Evolutionary conservation across 495 filamentous ascomycete genomes (phyloP).

Genomic region (Neurospora cerealis): DNA sequence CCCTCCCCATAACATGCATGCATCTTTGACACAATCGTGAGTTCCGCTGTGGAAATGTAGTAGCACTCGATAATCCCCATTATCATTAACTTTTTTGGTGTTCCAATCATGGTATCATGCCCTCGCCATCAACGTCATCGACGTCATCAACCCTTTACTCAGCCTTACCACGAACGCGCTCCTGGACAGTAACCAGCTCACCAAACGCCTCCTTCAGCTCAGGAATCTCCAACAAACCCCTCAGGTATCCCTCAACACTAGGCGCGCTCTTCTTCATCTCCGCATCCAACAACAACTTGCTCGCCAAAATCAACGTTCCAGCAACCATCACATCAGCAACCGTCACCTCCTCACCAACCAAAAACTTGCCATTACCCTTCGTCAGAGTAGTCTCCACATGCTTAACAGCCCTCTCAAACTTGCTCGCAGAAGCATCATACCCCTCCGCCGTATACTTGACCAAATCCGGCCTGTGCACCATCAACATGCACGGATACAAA

Average conservation of each 20-base stretch:
- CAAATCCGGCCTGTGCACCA: conserved; percentile 14
- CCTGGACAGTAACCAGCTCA: conserved; percentile 35
- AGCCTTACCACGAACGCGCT: conserved; percentile 4
- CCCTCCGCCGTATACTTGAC: conserved; percentile 28
- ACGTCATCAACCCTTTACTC: background rate
- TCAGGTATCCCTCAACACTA: conserved; percentile 32
- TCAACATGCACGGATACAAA: conserved; percentile 16
- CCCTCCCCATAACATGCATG: background rate
- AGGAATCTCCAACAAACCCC: conserved; percentile 30
- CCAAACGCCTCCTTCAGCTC: conserved; percentile 43
- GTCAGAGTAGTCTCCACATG: conserved; percentile 33
- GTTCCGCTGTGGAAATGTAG: background rate
- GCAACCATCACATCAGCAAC: conserved; percentile 46
- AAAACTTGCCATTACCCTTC: conserved; percentile 30
- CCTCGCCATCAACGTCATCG: background rate
- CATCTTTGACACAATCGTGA: background rate
- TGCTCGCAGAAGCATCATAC: conserved; percentile 22
- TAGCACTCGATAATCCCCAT: background rate
- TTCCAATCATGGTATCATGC: background rate
- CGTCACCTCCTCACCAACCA: conserved; percentile 40
- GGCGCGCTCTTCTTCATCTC: conserved; percentile 42
- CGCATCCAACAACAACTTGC: conserved; percentile 35
- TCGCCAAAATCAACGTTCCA: conserved; percentile 27
- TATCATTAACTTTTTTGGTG: background rate
- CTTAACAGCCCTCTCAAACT: conserved; percentile 24